Percentiles rank a stretch among this genome's conserved stretches.
These are phyloP conservation scores for Allium fistulosum DNA, from an alignment of 106 monocot species.

Conservation along the genomic window DNA sequence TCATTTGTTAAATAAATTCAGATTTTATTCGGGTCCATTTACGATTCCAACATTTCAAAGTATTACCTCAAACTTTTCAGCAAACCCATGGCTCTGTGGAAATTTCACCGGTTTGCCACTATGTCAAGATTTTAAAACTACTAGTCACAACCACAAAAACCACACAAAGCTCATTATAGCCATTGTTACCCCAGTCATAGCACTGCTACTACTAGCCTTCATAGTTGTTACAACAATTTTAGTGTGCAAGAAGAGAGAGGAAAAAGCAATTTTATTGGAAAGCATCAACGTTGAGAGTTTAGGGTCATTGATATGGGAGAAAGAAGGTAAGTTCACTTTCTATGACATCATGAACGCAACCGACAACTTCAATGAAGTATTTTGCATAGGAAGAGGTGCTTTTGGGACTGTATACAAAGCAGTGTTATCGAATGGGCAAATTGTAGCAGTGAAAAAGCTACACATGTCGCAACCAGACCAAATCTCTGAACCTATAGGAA, in stretches of 20 bases:
- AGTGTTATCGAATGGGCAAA: constrained; percentile 31
- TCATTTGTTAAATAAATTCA: too few relatives aligned
- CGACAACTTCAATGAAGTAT: constrained; percentile 53
- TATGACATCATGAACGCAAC: constrained; percentile 60
- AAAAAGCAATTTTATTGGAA: constrained; percentile 2
- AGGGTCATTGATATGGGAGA: constrained; percentile 54
- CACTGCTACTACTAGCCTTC: constrained; percentile 13
- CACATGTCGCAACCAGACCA: constrained; percentile 19
- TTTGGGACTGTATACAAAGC: constrained; percentile 74
- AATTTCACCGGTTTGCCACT: constrained; percentile 29
- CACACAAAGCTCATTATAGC: constrained; percentile 35
- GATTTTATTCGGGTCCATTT: too few relatives aligned
- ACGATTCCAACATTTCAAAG: constrained; percentile 13
- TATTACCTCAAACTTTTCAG: constrained; percentile 28
- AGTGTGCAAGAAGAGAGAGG: constrained; percentile 1
- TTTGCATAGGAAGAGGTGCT: constrained; percentile 55
- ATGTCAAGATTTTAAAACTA: constrained; percentile 14
- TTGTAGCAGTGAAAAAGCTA: constrained; percentile 65
- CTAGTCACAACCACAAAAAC: constrained; percentile 7
- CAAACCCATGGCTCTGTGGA: constrained; percentile 68
- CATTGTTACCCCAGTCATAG: constrained; percentile 36
- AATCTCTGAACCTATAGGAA: constrained; percentile 19
- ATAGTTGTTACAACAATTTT: too few relatives aligned
- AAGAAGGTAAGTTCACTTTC: constrained; percentile 64
- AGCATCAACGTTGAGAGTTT: constrained; percentile 3